Conservation (phyloP, 345 rosid species). For the Arabidopsis thaliana region TAIR10.1 NC_003074.8:9876001-9876500, state of each 20-base stretch:
- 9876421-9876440: neutral
- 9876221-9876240: conserved; percentile 41
- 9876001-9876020: conserved; percentile 11
- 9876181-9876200: conserved; percentile 32
- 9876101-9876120: conserved; percentile 18
- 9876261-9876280: conserved; percentile 39
- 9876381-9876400: neutral
- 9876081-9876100: conserved; percentile 35
- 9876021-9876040: conserved; percentile 38
- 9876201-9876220: conserved; percentile 23
- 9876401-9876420: neutral
- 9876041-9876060: conserved; percentile 51
- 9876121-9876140: conserved; percentile 1
- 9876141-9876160: conserved; percentile 38
- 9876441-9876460: neutral
- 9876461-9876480: neutral
- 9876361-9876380: neutral
- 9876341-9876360: neutral
- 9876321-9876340: neutral
- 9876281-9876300: conserved; percentile 17
- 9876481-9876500: neutral
- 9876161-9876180: conserved; percentile 36
- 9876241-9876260: conserved; percentile 23
- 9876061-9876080: conserved; percentile 39
- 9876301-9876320: conserved; percentile 17